Percentiles rank a stretch among this genome's conserved stretches.
phyloP scores from a whole-genome alignment of 1,284 basidiomycete genomes.

The Cutaneotrichosporon sp. region DNA sequence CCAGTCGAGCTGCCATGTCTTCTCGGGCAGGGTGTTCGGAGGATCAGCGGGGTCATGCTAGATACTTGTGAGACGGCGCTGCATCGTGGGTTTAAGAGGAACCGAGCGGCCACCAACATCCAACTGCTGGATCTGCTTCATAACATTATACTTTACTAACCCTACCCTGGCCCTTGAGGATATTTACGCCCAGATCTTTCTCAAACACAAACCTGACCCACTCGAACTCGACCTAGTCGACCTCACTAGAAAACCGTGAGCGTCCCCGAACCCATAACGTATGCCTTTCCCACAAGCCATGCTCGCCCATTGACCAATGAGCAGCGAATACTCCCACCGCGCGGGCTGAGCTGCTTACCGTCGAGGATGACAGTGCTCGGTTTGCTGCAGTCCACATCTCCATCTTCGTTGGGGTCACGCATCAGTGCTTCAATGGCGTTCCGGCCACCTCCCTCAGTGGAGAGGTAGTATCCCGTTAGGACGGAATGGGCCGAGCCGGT shows the following conservation, averaged over 20 bases:
- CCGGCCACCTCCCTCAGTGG: slow-evolving; percentile 9
- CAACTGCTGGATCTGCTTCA: no score
- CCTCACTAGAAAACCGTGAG: background rate
- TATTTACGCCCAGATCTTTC: no score
- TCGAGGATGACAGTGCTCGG: slow-evolving; percentile 14
- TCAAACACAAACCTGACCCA: background rate
- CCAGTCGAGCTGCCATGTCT: no score
- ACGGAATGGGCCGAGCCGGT: slow-evolving; percentile 42
- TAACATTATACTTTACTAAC: no score
- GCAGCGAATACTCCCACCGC: slow-evolving; percentile 22
- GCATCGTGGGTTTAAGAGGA: no score
- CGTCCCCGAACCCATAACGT: background rate
- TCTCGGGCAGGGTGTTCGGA: no score
- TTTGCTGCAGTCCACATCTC: background rate
- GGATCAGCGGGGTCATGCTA: no score
- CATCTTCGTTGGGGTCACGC: background rate
- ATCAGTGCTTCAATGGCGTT: background rate
- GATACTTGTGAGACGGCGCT: no score
- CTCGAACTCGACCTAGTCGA: background rate
- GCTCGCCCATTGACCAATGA: slow-evolving; percentile 15
- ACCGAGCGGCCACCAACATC: no score
- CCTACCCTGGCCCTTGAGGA: background rate
- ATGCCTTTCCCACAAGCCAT: slow-evolving; percentile 16
- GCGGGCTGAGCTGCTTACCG: slow-evolving; percentile 17
- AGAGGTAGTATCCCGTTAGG: slow-evolving; percentile 41